These are phyloP conservation scores for Priceomyces melissophilus DNA, from an alignment of 805 yeast genomes.

Conservation along the genomic window DNA sequence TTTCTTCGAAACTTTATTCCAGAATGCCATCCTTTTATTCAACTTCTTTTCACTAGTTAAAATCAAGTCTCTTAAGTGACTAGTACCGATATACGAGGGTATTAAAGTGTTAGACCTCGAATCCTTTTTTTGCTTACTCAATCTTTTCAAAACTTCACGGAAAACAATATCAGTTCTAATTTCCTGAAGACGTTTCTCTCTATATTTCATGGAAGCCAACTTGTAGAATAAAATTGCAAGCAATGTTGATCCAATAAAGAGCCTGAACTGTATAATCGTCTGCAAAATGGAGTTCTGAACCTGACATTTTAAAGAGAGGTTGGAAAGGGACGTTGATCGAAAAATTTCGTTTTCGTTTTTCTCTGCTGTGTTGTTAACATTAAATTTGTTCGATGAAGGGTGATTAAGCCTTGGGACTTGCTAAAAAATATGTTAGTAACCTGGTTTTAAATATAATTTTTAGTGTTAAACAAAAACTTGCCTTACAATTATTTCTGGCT, in stretches of 20 bases:
- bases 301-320: constrained; percentile 56
- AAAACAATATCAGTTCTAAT: constrained; percentile 44
- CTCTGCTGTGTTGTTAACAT: constrained; percentile 40
- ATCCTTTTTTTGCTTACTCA: constrained; percentile 44
- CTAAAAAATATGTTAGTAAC: constrained; percentile 21
- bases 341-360: constrained; percentile 49
- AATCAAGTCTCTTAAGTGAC: constrained; percentile 68
- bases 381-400: constrained; percentile 17
- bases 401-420: constrained; percentile 16
- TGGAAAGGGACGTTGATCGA: constrained; percentile 70
- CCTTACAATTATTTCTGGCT: constrained; percentile 76
- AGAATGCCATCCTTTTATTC: constrained; percentile 42
- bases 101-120: constrained; percentile 24
- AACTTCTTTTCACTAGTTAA: constrained; percentile 40
- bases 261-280: constrained; percentile 25
- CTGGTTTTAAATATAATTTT: neutral
- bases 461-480: constrained; percentile 43
- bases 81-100: constrained; percentile 57
- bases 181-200: constrained; percentile 34
- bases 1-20: constrained; percentile 54
- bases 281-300: constrained; percentile 49
- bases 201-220: constrained; percentile 22
- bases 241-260: constrained; percentile 11
- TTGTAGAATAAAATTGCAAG: constrained; percentile 18
- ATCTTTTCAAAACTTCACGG: constrained; percentile 45